Conservation (phyloP, 1,284 basidiomycete genomes). For the Spongispora temasekensis region DNA sequence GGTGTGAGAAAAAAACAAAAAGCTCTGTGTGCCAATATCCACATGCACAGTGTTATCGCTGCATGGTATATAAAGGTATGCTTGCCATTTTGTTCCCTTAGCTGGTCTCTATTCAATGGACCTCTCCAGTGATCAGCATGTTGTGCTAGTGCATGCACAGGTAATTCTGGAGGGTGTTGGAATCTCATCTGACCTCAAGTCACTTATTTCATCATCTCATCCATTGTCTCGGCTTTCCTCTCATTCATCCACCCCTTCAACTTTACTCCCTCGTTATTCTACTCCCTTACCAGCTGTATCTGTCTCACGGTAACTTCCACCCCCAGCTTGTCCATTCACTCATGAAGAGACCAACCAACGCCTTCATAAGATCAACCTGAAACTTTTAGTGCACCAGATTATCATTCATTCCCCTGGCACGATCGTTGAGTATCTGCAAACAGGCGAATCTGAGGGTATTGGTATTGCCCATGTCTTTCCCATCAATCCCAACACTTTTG, state of each 20-base stretch:
- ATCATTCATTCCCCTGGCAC: background rate
- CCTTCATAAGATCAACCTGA: background rate
- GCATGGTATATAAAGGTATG: background rate
- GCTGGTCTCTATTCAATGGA: background rate
- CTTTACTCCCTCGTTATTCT: no score
- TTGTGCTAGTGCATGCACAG: background rate
- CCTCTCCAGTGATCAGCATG: background rate
- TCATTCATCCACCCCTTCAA: no score
- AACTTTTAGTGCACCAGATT: background rate
- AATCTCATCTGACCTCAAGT: background rate
- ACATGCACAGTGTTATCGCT: background rate
- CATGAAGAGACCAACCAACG: background rate
- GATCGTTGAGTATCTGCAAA: constrained; percentile 3
- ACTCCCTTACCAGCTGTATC: no score
- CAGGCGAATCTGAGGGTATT: background rate
- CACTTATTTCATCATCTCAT: background rate
- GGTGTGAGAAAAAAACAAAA: background rate
- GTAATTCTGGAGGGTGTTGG: background rate
- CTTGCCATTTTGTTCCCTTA: background rate
- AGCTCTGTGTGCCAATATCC: background rate
- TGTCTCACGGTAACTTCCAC: background rate
- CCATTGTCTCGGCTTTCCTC: background rate
- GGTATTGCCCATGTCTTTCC: constrained; percentile 1
- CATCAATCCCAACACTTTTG: background rate
- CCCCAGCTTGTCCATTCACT: background rate